Evolutionary conservation across 805 yeast genomes (phyloP).

Genomic region (Teunomyces panamensis): DNA sequence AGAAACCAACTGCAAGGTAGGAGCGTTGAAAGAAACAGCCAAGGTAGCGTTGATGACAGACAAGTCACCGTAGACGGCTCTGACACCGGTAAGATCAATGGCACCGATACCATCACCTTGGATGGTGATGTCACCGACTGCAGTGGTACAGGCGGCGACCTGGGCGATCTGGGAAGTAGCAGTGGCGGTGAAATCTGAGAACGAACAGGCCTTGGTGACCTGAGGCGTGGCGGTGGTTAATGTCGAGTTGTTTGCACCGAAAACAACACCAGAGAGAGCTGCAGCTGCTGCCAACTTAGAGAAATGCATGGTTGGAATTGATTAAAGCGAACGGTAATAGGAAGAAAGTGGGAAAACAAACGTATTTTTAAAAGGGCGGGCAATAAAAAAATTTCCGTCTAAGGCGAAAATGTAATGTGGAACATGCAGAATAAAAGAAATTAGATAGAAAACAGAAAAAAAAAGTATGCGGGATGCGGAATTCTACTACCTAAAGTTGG

Average conservation of each 20-base stretch:
- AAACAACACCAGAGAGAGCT: slow-evolving; percentile 48
- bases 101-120: slow-evolving; percentile 56
- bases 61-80: slow-evolving; percentile 77
- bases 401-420: too few relatives aligned
- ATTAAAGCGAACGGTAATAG: neutral
- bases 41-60: slow-evolving; percentile 60
- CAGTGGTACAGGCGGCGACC: slow-evolving; percentile 69
- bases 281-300: slow-evolving; percentile 48
- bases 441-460: too few relatives aligned
- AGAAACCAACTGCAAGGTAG: slow-evolving; percentile 69
- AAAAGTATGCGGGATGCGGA: too few relatives aligned
- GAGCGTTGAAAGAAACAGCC: slow-evolving; percentile 71
- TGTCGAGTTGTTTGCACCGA: slow-evolving; percentile 42
- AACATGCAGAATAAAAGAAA: too few relatives aligned
- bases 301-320: slow-evolving; percentile 47
- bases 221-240: slow-evolving; percentile 54
- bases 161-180: slow-evolving; percentile 75
- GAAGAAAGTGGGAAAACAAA: neutral
- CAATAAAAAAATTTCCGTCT: too few relatives aligned
- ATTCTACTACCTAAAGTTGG: too few relatives aligned
- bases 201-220: slow-evolving; percentile 58
- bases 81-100: slow-evolving; percentile 69
- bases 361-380: too few relatives aligned
- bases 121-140: slow-evolving; percentile 76
- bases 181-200: slow-evolving; percentile 66